Percentiles rank a stretch among this genome's conserved stretches.
phyloP scores from a whole-genome alignment of 2,329 filamentous ascomycete genomes.

The Fusarium oligoseptatum region DNA sequence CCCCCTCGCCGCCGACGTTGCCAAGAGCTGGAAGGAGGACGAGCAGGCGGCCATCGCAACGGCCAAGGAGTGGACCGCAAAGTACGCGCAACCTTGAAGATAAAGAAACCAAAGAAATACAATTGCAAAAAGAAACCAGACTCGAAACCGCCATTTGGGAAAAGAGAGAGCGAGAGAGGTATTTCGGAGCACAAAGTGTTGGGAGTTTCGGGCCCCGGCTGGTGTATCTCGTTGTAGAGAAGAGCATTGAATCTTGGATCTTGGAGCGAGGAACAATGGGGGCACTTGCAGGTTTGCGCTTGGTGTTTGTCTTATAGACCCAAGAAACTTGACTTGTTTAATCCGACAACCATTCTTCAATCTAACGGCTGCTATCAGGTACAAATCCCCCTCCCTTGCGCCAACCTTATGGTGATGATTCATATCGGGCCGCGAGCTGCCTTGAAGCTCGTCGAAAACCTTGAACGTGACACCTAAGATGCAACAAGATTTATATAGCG shows the following conservation, averaged over 20 bases:
- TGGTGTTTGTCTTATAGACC: conserved; percentile 36
- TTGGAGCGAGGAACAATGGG: conserved; percentile 31
- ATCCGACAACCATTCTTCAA: conserved; percentile 19
- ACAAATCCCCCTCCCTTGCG: not conserved
- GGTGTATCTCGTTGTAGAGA: conserved; percentile 29
- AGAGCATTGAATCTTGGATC: conserved; percentile 17
- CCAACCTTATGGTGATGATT: not conserved
- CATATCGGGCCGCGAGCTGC: not conserved
- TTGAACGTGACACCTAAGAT: not conserved
- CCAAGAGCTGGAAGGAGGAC: conserved; percentile 98
- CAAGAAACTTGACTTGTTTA: conserved; percentile 12
- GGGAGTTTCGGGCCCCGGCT: conserved; percentile 37
- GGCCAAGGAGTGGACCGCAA: conserved; percentile 90
- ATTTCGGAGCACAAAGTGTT: conserved; percentile 26
- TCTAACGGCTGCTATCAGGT: not conserved
- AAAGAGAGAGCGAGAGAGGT: not conserved
- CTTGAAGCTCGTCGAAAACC: not conserved
- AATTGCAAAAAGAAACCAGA: conserved; percentile 26
- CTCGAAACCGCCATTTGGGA: conserved; percentile 9
- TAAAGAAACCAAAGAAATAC: conserved; percentile 17
- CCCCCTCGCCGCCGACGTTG: conserved; percentile 97
- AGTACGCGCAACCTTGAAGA: conserved; percentile 74
- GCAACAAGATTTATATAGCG: not conserved
- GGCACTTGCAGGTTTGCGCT: conserved; percentile 33
- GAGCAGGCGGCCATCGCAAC: conserved; percentile 93